These are phyloP conservation scores for Aspergillus texensis DNA, from an alignment of 2,329 filamentous ascomycete genomes.

Conservation along the genomic window DNA sequence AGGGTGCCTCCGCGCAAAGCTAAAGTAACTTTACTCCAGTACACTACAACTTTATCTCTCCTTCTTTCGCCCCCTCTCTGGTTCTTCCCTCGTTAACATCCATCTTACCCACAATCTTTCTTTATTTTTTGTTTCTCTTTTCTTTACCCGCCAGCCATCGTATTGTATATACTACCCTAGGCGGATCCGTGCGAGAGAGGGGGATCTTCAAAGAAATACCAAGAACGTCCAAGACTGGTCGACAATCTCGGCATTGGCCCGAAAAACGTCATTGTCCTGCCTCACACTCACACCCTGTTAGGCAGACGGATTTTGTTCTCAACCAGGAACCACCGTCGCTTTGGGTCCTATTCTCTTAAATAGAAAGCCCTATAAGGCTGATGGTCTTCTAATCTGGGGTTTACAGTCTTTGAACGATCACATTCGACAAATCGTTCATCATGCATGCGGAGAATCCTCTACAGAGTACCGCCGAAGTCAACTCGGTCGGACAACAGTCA, in stretches of 20 bases:
- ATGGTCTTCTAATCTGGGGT: conserved; percentile 15
- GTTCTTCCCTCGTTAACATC: neutral
- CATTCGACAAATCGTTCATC: conserved; percentile 11
- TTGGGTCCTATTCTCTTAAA: neutral
- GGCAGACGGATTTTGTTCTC: conserved; percentile 35
- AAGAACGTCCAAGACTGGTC: neutral
- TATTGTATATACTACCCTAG: neutral
- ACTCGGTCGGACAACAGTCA: conserved; percentile 11
- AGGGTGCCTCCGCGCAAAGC: neutral
- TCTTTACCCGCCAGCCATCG: neutral
- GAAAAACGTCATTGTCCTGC: conserved; percentile 24
- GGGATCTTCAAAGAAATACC: neutral
- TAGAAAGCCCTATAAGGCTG: conserved; percentile 8
- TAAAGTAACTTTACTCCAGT: neutral
- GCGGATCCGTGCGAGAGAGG: neutral
- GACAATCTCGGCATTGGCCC: conserved; percentile 21
- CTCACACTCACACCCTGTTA: conserved; percentile 18
- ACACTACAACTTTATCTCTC: neutral
- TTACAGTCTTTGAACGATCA: conserved; percentile 8
- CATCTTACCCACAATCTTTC: conserved; percentile 1
- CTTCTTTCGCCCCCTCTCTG: neutral
- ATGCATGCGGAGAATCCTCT: conserved; percentile 17
- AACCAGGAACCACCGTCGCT: conserved; percentile 1
- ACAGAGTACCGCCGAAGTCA: neutral
- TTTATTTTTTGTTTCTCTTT: neutral